Evolutionary conservation across 768 basidiomycete genomes (phyloP), one percentile per base, ranked within the genome.

Genomic region (Lentinula sp.): DNA sequence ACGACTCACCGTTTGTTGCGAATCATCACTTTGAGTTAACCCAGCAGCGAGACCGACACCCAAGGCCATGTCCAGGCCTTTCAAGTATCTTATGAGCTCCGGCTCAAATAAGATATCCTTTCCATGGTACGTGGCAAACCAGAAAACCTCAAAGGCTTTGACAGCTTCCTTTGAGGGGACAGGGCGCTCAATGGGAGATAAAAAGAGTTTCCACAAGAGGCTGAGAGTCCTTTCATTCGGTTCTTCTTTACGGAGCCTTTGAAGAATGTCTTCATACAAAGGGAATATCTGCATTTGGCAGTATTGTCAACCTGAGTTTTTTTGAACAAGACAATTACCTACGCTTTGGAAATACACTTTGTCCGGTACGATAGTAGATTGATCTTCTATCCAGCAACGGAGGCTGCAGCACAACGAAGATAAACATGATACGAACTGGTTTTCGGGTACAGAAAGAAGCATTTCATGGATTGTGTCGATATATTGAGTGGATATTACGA

Each of bases 331-430:
- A 64, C 3, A 46, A 15, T 12, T n/a, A 43, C 69, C 23, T 66
- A 79, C 78, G 61, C 70, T 66, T 20, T 74, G 65, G 60, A 77
- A 78, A 53, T 76, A 78, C 12, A 75, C 71, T 12, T 69, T 64
- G 6, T 71, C 66, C 2, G 69, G 63, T 56, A 79, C 63, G 16
- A 71, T 61, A 23, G 74, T 69, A 0, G 15, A 8, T 46, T 65
- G 64, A 53, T 78, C 79, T 42, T 70, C 68, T 15, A 79, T 70
- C 79, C 78, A 80, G 35, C 68, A 64, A 60, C 67, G 65, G 12
- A 77, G 65, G 15, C 73, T 66, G 7, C 61, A 61, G 3, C 66
- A 41, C 43, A 61, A 32, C 28, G n/a, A 28, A 12, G 51, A 32
- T 18, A 61, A 16, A 13, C 52, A 54, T 13, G 20, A 33, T 18